These are phyloP conservation scores for Fusarium tricinctum DNA, from an alignment of 2,329 filamentous ascomycete species.

Conservation along the genomic window DNA sequence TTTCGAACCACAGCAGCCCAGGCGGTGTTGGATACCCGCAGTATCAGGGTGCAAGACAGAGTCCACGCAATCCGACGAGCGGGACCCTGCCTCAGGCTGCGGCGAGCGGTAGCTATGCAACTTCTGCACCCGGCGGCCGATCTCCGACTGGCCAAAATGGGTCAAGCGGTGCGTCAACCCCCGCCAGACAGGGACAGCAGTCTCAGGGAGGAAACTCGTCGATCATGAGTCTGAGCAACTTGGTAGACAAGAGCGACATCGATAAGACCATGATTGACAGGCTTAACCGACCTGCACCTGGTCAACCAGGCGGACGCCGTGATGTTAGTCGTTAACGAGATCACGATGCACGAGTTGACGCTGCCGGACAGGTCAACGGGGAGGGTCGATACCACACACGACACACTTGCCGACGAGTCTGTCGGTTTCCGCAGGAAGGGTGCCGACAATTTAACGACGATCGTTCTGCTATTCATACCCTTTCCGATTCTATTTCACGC, in stretches of 20 bases:
- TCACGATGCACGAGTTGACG: slow-evolving; percentile 38
- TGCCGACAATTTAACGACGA: slow-evolving; percentile 39
- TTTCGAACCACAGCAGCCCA: slow-evolving; percentile 63
- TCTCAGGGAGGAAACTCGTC: slow-evolving; percentile 53
- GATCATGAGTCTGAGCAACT: slow-evolving; percentile 68
- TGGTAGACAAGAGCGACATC: slow-evolving; percentile 67
- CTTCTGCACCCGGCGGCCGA: slow-evolving; percentile 51
- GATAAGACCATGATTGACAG: slow-evolving; percentile 69
- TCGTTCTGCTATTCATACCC: slow-evolving; percentile 41
- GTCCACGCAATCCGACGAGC: slow-evolving; percentile 56
- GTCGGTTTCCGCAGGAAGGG: slow-evolving; percentile 37
- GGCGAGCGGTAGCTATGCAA: slow-evolving; percentile 44
- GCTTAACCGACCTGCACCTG: slow-evolving; percentile 57
- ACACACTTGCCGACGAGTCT: slow-evolving; percentile 36
- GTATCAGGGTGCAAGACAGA: slow-evolving; percentile 56
- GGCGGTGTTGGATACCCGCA: slow-evolving; percentile 57
- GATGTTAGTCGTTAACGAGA: slow-evolving; percentile 43
- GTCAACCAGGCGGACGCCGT: slow-evolving; percentile 35
- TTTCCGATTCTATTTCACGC: slow-evolving; percentile 31
- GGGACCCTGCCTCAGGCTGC: slow-evolving; percentile 52
- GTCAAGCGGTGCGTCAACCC: slow-evolving; percentile 56
- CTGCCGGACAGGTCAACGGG: slow-evolving; percentile 49
- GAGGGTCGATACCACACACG: slow-evolving; percentile 32
- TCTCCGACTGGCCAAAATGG: slow-evolving; percentile 56
- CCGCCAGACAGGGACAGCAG: slow-evolving; percentile 50